phyloP scores from a whole-genome alignment of 371 early-diverging fungal species.

The Rhizopus microsporus region DNA sequence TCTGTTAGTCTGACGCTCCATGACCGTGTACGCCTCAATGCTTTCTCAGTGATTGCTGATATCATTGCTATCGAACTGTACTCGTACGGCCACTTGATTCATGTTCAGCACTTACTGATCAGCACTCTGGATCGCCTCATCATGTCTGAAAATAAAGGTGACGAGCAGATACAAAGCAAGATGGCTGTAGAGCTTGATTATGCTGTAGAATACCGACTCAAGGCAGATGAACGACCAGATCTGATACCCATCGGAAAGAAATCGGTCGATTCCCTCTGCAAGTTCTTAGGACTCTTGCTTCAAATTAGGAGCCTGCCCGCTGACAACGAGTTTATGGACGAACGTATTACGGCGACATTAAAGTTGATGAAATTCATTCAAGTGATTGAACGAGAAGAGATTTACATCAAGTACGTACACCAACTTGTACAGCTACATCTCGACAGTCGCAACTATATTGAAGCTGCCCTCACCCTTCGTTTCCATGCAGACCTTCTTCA shows the following conservation, averaged over 20 bases:
- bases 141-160: conserved; percentile 61
- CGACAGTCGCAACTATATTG: conserved; percentile 59
- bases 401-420: conserved; percentile 76
- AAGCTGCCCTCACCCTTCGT: conserved; percentile 71
- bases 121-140: conserved; percentile 65
- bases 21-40: conserved; percentile 55
- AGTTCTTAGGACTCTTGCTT: conserved; percentile 58
- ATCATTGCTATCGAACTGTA: conserved; percentile 66
- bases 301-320: conserved; percentile 60
- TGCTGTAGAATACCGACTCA: conserved; percentile 32
- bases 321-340: conserved; percentile 67
- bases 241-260: conserved; percentile 28
- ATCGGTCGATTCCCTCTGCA: conserved; percentile 57
- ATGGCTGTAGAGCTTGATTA: conserved; percentile 34
- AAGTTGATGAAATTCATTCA: conserved; percentile 68
- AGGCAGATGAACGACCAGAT: conserved; percentile 19
- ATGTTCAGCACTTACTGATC: conserved; percentile 61
- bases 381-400: conserved; percentile 61
- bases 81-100: conserved; percentile 48
- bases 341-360: conserved; percentile 62
- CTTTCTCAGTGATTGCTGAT: conserved; percentile 60
- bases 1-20: conserved; percentile 63
- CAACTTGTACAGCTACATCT: conserved; percentile 65
- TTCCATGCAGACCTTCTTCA: conserved; percentile 69
- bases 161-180: conserved; percentile 38